These are phyloP conservation scores for Pleurotus citrinopileatus DNA, from an alignment of 768 basidiomycete species.

Conservation along the genomic window DNA sequence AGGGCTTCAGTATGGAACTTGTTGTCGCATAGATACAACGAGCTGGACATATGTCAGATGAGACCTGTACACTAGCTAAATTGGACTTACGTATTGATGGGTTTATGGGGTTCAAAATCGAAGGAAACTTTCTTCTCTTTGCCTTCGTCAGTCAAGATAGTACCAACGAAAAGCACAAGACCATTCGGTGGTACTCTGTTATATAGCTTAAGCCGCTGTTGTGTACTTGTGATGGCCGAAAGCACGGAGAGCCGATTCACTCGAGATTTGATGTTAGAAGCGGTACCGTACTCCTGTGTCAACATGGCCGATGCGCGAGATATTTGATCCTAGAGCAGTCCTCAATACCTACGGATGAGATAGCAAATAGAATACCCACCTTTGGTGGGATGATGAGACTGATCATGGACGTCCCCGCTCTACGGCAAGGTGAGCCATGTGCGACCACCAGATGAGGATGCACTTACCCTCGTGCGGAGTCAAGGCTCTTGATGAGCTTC, in stretches of 20 bases:
- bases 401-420: slow-evolving; percentile 98
- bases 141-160: slow-evolving; percentile 96
- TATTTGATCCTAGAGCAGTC: slow-evolving; percentile 72
- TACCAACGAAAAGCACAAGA: slow-evolving; percentile 96
- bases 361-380: slow-evolving; percentile 36
- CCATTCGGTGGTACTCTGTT: slow-evolving; percentile 96
- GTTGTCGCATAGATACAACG: slow-evolving; percentile 98
- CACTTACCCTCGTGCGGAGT: slow-evolving; percentile 82
- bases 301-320: slow-evolving; percentile 93
- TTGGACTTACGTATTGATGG: slow-evolving; percentile 88
- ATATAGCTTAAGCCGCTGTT: slow-evolving; percentile 96
- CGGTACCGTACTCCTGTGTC: slow-evolving; percentile 97
- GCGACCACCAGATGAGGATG: slow-evolving; percentile 8
- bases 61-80: background rate
- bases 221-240: slow-evolving; percentile 97
- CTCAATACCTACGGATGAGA: background rate
- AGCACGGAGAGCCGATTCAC: slow-evolving; percentile 97
- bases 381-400: slow-evolving; percentile 96
- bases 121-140: slow-evolving; percentile 99
- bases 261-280: slow-evolving; percentile 99
- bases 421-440: slow-evolving; percentile 29
- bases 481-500: slow-evolving; percentile 98
- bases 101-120: slow-evolving; percentile 98
- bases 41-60: slow-evolving; percentile 42
- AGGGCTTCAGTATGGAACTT: slow-evolving; percentile 99